Conservation (phyloP, 768 basidiomycete genomes). For the Boletus sensibilis region DNA sequence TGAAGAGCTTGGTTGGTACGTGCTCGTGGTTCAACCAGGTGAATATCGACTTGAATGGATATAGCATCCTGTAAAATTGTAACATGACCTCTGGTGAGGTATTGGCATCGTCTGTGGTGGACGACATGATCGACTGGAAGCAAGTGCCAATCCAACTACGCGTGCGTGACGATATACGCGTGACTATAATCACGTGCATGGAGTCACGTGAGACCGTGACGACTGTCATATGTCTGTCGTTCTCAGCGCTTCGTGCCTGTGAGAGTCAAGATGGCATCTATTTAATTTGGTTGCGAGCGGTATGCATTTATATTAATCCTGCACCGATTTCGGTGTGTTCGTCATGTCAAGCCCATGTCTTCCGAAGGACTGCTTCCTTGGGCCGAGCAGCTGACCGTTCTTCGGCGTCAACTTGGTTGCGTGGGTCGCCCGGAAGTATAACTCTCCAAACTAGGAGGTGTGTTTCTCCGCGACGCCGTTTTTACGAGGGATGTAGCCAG, state of each 20-base stretch:
- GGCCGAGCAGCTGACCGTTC: no score
- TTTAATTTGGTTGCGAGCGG: no score
- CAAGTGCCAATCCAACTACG: background rate
- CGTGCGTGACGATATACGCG: slow-evolving; percentile 17
- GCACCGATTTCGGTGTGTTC: no score
- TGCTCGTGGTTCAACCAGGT: slow-evolving; percentile 95
- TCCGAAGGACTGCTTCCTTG: no score
- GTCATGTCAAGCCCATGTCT: no score
- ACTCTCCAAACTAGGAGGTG: no score
- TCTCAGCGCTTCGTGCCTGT: background rate
- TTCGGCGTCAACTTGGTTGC: no score
- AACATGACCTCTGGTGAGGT: slow-evolving; percentile 64
- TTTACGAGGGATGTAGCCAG: background rate
- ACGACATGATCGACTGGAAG: slow-evolving; percentile 7
- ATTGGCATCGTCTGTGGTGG: slow-evolving; percentile 18
- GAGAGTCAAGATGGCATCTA: no score
- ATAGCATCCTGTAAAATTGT: slow-evolving; percentile 84
- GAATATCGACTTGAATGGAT: slow-evolving; percentile 93
- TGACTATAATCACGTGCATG: slow-evolving; percentile 18
- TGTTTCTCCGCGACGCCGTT: no score
- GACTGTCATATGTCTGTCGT: background rate
- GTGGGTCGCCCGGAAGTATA: no score
- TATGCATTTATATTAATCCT: no score
- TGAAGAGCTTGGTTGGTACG: slow-evolving; percentile 74
- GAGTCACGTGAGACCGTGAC: background rate